Base-by-base conservation (phyloP, 2,329 filamentous ascomycete species). In the Botrytis fragariae region DNA sequence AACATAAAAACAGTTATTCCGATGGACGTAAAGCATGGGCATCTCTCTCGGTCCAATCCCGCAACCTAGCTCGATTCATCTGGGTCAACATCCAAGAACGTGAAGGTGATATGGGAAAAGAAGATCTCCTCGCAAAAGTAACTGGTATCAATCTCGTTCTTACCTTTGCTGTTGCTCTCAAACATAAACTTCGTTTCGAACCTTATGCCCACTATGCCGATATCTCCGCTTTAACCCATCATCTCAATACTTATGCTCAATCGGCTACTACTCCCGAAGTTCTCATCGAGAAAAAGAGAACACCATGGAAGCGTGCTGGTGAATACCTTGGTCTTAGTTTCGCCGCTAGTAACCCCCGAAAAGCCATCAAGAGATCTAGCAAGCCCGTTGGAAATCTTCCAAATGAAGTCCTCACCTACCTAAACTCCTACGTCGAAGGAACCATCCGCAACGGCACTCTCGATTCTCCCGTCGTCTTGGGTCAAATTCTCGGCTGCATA, bases 101-200 rank as follows among this genome's bases (percentile, higher is more conserved):
- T 25, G 84, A 87, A 77, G 85, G 86, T 44, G 84, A 88, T 63
- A 72, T 84, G 16, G 86, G 86, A 32, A 93, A 93, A 78, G 86
- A 91, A 61, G 90, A 92, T 76, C 79, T 94, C 2, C 85, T 96
- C 20, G 87, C 85, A 72, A 95, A 95, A 82, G 80, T 93, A 32
- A 78, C 76, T 14, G 77, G 90, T 10, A 88, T 96, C 82, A 95
- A 96, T 80, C 86, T 96, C 10, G 86, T 96, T 75, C 87, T 93
- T 42, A 92, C 93, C 3, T 96, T 93, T 78, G 87, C 92, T n/a
- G 86, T 93, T 29, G 84, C 93, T 2, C 85, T 97, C 74, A 95
- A 95, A 84, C 93, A 96, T 83, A 91, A 90, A 78, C 87, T 97
- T 45, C 92, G 93, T 45, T 95, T 95, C 81, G 93, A 97, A 81